Base-by-base conservation (phyloP, 2,329 filamentous ascomycete species). In the Xylariaceae sp. region DNA sequence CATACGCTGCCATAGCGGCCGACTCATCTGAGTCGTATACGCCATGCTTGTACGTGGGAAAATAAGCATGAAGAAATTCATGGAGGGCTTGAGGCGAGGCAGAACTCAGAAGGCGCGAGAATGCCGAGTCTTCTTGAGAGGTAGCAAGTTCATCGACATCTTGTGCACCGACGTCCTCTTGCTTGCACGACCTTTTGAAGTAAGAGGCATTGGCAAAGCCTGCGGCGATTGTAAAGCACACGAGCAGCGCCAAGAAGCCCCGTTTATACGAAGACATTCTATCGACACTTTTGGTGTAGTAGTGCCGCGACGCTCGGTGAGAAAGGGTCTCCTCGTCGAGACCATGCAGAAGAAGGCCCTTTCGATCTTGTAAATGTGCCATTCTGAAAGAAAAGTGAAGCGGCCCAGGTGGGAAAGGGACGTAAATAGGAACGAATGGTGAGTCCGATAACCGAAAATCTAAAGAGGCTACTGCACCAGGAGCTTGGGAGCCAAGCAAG, bases 21-120 rank as follows among this genome's bases (percentile, higher is more conserved):
- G 73, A 69, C 50, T 72, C 73, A 55, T 85, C 83, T 48, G 79
- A 78, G 48, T 77, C 72, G 60, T 82, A 86, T 42, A 87, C 73
- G 44, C 83, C 84, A 56, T 86, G 76, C 58, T 80, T 75, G 64
- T 82, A 77, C 36, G 74, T 72, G 34, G 78, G 74, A 40, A 82
- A 69, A 53, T 81, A 74, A 47, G 73, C 68, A 60, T 86, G 81
- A 24, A 89, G 70, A 39, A 85, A 76, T 35, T 76, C 74, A 60
- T 87, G 82, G 40, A 90, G 67, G 32, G 77, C 73, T 37, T 78
- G 70, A 41, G 74, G 73, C 17, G 81, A 77, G 42, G 83, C 65
- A 18, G 70, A 69, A 46, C 74, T 68, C 40, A 83, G 64, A 41
- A 81, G 61, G 44, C 78, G 71, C 49, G 74, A 69, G 64, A 83